Evolutionary conservation across 148 eudicot species (phyloP).

Genomic region (Chenopodium quinoa): DNA sequence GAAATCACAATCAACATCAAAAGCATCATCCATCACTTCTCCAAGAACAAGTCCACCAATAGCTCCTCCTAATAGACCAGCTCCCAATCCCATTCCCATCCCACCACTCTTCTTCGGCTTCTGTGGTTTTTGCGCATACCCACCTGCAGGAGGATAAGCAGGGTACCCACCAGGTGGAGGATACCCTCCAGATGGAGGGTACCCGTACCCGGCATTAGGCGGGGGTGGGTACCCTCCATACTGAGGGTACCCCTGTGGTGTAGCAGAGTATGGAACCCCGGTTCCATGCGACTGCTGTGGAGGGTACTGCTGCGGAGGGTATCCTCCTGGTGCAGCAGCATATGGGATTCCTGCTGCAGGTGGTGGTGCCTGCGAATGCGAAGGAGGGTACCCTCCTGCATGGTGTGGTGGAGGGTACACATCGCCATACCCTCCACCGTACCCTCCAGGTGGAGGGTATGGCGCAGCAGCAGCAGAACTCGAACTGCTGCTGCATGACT

Average conservation of each 20-base stretch:
- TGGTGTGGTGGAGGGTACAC: conserved; percentile 14
- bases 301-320: conserved; percentile 9
- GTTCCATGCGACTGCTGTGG: too few relatives aligned
- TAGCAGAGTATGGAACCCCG: background rate
- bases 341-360: background rate
- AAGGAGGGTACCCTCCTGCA: conserved; percentile 18
- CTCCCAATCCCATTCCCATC: conserved; percentile 45
- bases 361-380: background rate
- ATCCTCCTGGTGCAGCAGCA: background rate
- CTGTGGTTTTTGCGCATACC: conserved; percentile 30
- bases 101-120: conserved; percentile 32
- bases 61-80: conserved; percentile 50
- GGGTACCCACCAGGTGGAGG: conserved; percentile 20
- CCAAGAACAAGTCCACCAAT: conserved; percentile 49
- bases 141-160: conserved; percentile 23
- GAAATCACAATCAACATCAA: conserved; percentile 31
- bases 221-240: conserved; percentile 22
- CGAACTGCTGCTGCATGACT: background rate
- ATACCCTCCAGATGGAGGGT: conserved; percentile 32
- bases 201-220: conserved; percentile 13
- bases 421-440: conserved; percentile 4
- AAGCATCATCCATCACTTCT: conserved; percentile 40
- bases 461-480: background rate
- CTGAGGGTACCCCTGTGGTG: conserved; percentile 15
- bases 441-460: conserved; percentile 13